Conservation (phyloP, 768 basidiomycete species). For the Wakefieldia striispora region DNA sequence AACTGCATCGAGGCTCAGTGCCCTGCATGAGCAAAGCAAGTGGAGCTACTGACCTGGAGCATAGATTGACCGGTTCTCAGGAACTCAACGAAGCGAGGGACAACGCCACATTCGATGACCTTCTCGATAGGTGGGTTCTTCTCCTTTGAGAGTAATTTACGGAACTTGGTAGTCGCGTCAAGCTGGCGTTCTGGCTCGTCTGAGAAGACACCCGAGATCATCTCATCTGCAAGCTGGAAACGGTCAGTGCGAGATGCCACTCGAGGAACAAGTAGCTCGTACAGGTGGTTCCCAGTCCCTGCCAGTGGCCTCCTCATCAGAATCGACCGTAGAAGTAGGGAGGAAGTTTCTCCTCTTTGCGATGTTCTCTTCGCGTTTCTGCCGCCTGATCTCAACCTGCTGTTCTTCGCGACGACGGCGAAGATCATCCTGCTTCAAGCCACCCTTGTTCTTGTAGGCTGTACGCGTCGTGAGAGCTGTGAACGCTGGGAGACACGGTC, state of each 20-base stretch:
- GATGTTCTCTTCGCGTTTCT: slow-evolving; percentile 98
- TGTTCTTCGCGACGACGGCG: slow-evolving; percentile 96
- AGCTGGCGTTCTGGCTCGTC: slow-evolving; percentile 89
- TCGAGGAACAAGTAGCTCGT: slow-evolving; percentile 12
- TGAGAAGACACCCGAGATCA: slow-evolving; percentile 92
- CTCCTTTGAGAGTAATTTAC: slow-evolving; percentile 98
- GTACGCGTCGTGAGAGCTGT: slow-evolving; percentile 37
- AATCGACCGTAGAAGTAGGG: slow-evolving; percentile 70
- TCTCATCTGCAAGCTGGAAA: slow-evolving; percentile 76
- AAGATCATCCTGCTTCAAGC: slow-evolving; percentile 88
- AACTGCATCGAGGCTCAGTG: slow-evolving; percentile 50
- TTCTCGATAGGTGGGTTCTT: slow-evolving; percentile 99
- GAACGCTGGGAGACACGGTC: slow-evolving; percentile 3
- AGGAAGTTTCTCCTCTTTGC: slow-evolving; percentile 96
- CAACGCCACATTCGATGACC: slow-evolving; percentile 96
- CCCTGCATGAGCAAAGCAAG: slow-evolving; percentile 5
- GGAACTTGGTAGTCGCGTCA: slow-evolving; percentile 97
- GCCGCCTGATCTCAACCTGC: slow-evolving; percentile 97
- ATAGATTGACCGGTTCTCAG: slow-evolving; percentile 75
- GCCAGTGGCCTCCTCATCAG: slow-evolving; percentile 82
- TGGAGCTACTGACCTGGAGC: slow-evolving; percentile 62
- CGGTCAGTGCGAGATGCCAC: slow-evolving; percentile 7
- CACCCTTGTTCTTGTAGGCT: slow-evolving; percentile 93
- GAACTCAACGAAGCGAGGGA: slow-evolving; percentile 96
- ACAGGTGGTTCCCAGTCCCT: slow-evolving; percentile 80